Evolutionary conservation across 1,284 basidiomycete genomes (phyloP), one percentile per base, ranked within the genome.

Genomic region (Trametes polyzona): DNA sequence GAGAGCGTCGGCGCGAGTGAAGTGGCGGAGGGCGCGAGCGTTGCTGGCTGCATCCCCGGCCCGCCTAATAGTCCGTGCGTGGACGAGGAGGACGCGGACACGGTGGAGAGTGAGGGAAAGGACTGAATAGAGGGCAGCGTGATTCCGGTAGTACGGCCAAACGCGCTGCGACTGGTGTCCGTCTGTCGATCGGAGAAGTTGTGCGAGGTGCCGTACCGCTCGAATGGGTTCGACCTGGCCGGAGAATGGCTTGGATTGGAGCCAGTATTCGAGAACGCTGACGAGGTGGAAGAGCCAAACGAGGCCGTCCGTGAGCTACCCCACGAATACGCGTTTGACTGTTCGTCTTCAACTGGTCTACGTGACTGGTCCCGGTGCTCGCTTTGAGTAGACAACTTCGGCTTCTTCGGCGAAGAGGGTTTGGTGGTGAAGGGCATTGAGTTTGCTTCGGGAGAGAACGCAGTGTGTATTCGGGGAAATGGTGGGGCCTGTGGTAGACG

Each of bases 341-440:
- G n/a, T n/a, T n/a, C n/a, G n/a, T n/a, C n/a, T n/a, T n/a, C n/a
- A n/a, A n/a, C n/a, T n/a, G n/a, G n/a, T n/a, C n/a, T n/a, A n/a
- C n/a, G n/a, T n/a, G n/a, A n/a, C n/a, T n/a, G n/a, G n/a, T n/a
- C n/a, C n/a, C n/a, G n/a, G 37, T n/a, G 1, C 10, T 36, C n/a
- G 50, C 1, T 42, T 58, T 30, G 4, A 43, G 21, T 1, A 33
- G 53, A 14, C 2, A 59, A 44, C 47, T 62, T 67, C 41, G 57
- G 14, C 43, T 62, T 67, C 65, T 67, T 67, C 11, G 62, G 52
- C 2, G 65, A 58, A 19, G 67, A 62, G 12, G 62, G 19, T 12
- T 3, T 17, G 4, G 19, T 12, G 5, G 30, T 12, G 33, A 35
- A 35, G 17, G 33, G 14, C 11, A 35, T 14, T 12, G 33, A 3